phyloP scores from a whole-genome alignment of 805 yeast species.

The Sporopachydermia quercuum region DNA sequence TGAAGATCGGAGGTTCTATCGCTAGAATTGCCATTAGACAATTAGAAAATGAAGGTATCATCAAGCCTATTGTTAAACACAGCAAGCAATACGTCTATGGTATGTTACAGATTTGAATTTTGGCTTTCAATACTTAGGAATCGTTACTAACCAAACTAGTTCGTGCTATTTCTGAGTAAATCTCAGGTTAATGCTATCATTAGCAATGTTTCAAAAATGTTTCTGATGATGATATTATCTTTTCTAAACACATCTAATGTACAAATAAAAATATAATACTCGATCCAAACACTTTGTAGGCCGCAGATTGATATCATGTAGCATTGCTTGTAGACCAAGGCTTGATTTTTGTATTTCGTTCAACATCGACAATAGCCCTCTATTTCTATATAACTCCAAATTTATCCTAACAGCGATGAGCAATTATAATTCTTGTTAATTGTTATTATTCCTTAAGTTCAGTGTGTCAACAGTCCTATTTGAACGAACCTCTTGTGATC shows the following conservation, averaged over 20 bases:
- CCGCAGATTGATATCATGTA: no score
- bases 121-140: conserved; percentile 16
- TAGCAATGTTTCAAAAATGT: conserved; percentile 6
- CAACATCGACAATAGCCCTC: no score
- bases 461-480: no score
- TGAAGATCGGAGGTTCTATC: conserved; percentile 97
- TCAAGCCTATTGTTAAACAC: conserved; percentile 88
- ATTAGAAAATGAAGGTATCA: conserved; percentile 88
- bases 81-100: conserved; percentile 95
- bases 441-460: no score
- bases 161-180: conserved; percentile 7
- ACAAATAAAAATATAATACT: conserved; percentile 2
- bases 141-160: conserved; percentile 2
- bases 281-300: conserved; percentile 1
- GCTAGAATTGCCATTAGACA: conserved; percentile 97
- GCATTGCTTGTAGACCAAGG: no score
- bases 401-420: no score
- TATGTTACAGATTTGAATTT: conserved; percentile 18
- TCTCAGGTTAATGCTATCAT: conserved; percentile 5
- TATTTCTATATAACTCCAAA: no score
- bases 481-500: no score
- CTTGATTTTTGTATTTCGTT: no score
- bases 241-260: conserved; percentile 6
- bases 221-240: conserved; percentile 6
- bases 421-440: no score